Evolutionary conservation across 1,284 basidiomycete species (phyloP), one percentile per base, ranked within the genome.

Genomic region (Hypsizygus ulmarius): DNA sequence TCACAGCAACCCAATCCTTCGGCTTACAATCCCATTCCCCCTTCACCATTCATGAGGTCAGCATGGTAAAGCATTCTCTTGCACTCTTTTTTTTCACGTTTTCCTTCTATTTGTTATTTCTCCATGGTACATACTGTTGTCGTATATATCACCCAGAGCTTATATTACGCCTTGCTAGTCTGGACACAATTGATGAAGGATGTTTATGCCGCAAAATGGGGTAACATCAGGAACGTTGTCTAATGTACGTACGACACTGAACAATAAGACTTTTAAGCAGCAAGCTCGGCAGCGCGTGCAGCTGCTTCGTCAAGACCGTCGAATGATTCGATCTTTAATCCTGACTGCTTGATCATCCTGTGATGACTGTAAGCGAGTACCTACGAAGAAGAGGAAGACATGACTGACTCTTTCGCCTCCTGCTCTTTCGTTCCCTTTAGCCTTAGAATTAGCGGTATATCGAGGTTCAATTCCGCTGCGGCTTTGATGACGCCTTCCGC

Each of bases 401-500:
- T 11, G 16, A 77, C 87, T 55, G 68, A 94, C 90, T 89, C 75
- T 74, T 98, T 98, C 8, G 96, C 96, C 72, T 98, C 95, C 47
- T 74, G 75, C 70, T 98, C 96, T 71, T 95, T 98, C 18, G 95
- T 99, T 41, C 96, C 96, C 73, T 99, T 97, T 56, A 99, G 76
- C 55, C 96, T 81, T 39, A 99, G 97, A 51, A 99, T 83, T 39
- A 99, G 71, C 39, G 97, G 97, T 54, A 99, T 88, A 12, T 68
- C 79, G 49, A 99, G 72, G 42, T 84, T 71, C 34, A 99, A 79
- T 66, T 98, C 95, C 70, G 92, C 91, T 39, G 95, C 93, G 18
- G 96, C 96, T 65, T 93, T 93, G 75, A 99, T 98, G 65, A 99
- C 96, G 68, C 96, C 96, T 72, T 96, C 92, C 12, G 93, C 93